Evolutionary conservation across 768 basidiomycete genomes (phyloP), one percentile per base, ranked within the genome.

Genomic region (Vararia minispora): DNA sequence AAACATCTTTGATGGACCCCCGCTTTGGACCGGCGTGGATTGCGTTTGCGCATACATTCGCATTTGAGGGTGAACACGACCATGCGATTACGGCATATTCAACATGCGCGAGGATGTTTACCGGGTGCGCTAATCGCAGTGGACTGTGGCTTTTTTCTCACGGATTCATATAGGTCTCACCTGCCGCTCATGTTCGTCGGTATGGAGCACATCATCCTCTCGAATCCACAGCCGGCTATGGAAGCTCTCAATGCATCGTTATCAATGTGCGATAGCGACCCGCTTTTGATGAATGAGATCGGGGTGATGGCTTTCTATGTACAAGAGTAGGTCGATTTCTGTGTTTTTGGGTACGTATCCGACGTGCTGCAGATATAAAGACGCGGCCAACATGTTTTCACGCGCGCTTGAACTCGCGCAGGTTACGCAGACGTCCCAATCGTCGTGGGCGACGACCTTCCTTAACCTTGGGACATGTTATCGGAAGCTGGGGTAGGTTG

Each of bases 51-150:
- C 95, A 99, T 58, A 91, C 91, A 0, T 99, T 95, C 62, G 89
- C 94, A 2, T 66, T 87, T 48, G 95, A 99, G 57, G 92, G 92
- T 12, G 95, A 99, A 57, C 95, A 98, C 62, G 94, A 98, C 50
- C 92, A 97, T 52, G 94, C 95, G 3, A 88, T 98, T 31, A 97
- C 90, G 0, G 94, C 95, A 2, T 99, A 99, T 58, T 97, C 94
- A 17, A 98, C 95, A 0, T 91, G 89, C 41, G 87, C 90, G 4
- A 68, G 94, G 25, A 80, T 98, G 68, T 97, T 97, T 55, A 85
- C 83, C 42, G 95, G 94, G 87, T 91, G 54, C 36, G 72, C 50
- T 9, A 30, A n/a, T 23, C 29, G 20, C 13, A 21, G 12, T 21
- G 13, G n/a, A 53, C 37, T n/a, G n/a, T 22, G 4, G 33, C 16